Evolutionary conservation across 2,329 filamentous ascomycete genomes (phyloP).

Genomic region (Aspergillus phoenicis): DNA sequence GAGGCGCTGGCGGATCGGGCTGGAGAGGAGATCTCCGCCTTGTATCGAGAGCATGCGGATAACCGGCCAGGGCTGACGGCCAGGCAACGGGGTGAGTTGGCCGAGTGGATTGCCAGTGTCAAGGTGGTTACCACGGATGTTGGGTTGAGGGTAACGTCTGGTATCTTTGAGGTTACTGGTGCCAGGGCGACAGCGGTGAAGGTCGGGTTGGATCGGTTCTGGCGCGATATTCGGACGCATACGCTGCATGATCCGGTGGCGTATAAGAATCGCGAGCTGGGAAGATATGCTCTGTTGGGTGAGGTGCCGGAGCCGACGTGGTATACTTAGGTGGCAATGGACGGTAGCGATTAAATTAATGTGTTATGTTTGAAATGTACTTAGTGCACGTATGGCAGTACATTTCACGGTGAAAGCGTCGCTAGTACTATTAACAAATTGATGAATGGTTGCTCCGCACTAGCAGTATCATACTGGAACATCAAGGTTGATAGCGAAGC

Average conservation of each 20-base stretch:
- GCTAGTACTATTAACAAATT: too few relatives aligned
- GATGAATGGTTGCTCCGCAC: too few relatives aligned
- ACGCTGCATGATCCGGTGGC: constrained; percentile 68
- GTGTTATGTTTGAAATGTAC: too few relatives aligned
- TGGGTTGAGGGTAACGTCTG: constrained; percentile 59
- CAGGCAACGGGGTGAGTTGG: constrained; percentile 59
- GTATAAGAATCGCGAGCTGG: constrained; percentile 67
- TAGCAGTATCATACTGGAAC: too few relatives aligned
- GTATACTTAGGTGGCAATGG: constrained; percentile 54
- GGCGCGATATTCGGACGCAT: constrained; percentile 68
- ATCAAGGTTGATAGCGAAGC: too few relatives aligned
- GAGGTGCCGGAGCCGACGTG: constrained; percentile 62
- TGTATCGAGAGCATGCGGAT: constrained; percentile 50
- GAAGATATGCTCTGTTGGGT: constrained; percentile 58
- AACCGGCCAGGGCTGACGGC: constrained; percentile 52
- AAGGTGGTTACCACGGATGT: constrained; percentile 67
- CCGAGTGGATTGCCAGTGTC: constrained; percentile 63
- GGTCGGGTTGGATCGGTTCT: constrained; percentile 66
- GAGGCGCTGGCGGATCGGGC: constrained; percentile 61
- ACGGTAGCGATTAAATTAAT: too few relatives aligned
- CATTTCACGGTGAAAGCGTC: too few relatives aligned
- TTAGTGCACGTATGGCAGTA: too few relatives aligned
- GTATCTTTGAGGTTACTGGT: constrained; percentile 67
- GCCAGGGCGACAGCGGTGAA: constrained; percentile 60
- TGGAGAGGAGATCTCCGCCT: constrained; percentile 50